phyloP scores from a whole-genome alignment of 2,329 filamentous ascomycete genomes.

The Aspergillus sp. region DNA sequence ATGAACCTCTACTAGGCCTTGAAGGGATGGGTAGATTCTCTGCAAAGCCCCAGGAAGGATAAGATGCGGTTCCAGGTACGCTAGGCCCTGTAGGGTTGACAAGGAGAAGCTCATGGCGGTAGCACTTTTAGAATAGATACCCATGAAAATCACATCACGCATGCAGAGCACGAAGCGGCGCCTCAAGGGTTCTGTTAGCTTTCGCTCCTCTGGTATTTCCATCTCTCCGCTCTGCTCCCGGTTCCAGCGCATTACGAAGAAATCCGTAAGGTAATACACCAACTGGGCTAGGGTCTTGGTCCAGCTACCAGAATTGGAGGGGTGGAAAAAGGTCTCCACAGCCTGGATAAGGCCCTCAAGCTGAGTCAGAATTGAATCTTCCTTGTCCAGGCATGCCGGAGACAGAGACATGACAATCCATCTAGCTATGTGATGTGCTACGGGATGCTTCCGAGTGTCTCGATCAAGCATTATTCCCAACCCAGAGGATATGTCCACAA shows the following conservation, averaged over 20 bases:
- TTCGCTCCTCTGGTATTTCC: conserved; percentile 76
- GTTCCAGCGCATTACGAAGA: conserved; percentile 98
- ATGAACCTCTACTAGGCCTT: conserved; percentile 95
- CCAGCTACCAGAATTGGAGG: conserved; percentile 92
- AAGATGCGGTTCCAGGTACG: conserved; percentile 85
- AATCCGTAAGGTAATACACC: conserved; percentile 88
- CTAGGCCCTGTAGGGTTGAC: conserved; percentile 82
- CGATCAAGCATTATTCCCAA: conserved; percentile 84
- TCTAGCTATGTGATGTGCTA: conserved; percentile 86
- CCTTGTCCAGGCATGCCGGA: conserved; percentile 72
- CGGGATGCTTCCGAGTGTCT: conserved; percentile 89
- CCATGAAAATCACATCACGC: conserved; percentile 95
- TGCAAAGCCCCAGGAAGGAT: conserved; percentile 92
- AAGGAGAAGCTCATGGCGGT: conserved; percentile 91
- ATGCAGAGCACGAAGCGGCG: conserved; percentile 84
- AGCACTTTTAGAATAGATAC: conserved; percentile 92
- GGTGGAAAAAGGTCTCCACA: conserved; percentile 97
- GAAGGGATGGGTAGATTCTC: conserved; percentile 93
- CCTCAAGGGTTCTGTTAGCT: conserved; percentile 77
- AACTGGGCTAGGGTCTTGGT: conserved; percentile 86
- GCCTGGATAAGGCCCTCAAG: conserved; percentile 91
- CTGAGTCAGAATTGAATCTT: conserved; percentile 76
- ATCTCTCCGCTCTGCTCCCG: conserved; percentile 90
- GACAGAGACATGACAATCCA: conserved; percentile 94
- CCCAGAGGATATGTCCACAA: conserved; percentile 79